Evolutionary conservation across 352 stramenopile species (phyloP).

Genomic region (Pythium brachiatum): DNA sequence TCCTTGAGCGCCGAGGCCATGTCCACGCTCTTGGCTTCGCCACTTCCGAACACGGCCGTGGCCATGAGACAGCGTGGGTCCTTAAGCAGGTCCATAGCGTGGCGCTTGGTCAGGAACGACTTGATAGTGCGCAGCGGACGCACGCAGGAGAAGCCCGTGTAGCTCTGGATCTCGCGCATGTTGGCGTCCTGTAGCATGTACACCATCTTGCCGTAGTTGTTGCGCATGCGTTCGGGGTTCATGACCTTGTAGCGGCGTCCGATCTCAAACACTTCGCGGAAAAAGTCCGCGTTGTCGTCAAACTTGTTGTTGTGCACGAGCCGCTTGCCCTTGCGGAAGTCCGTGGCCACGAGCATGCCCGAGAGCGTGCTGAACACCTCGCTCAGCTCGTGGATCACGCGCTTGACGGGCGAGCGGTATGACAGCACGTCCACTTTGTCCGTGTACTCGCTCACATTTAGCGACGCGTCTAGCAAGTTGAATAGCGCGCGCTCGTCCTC

Average conservation of each 20-base stretch:
- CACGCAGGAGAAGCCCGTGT: constrained; percentile 84
- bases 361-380: constrained; percentile 90
- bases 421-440: constrained; percentile 86
- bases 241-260: constrained; percentile 96
- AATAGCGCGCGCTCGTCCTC: constrained; percentile 94
- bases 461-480: constrained; percentile 89
- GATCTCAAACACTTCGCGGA: constrained; percentile 92
- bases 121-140: constrained; percentile 16
- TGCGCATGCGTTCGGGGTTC: constrained; percentile 97
- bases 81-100: constrained; percentile 67
- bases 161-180: constrained; percentile 67
- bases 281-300: constrained; percentile 81
- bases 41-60: constrained; percentile 76
- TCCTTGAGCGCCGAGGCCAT: constrained; percentile 86
- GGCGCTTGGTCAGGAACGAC: constrained; percentile 56
- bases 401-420: constrained; percentile 68
- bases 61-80: constrained; percentile 84
- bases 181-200: constrained; percentile 91
- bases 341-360: constrained; percentile 84
- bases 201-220: constrained; percentile 95
- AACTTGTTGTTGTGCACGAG: constrained; percentile 90
- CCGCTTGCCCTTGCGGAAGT: constrained; percentile 86
- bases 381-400: constrained; percentile 86
- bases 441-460: constrained; percentile 93
- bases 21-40: constrained; percentile 69